A percentile compares a stretch with the other conserved stretches of the same genome.
These are phyloP conservation scores for Poa pratensis DNA, from an alignment of 176 grass and related monocot genomes.

Conservation along the genomic window DNA sequence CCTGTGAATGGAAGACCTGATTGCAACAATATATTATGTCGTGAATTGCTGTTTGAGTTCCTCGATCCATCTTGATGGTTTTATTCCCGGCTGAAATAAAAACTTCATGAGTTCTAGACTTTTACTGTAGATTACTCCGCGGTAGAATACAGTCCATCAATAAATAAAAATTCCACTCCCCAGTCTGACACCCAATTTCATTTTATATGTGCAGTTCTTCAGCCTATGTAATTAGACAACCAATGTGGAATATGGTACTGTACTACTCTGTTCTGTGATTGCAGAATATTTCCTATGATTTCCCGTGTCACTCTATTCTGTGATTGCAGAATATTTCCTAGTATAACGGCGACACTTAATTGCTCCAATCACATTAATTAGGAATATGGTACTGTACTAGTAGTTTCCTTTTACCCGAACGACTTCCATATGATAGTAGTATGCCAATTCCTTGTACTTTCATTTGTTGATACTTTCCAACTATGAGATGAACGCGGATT, in stretches of 20 bases:
- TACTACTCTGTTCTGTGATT: too few species aligned
- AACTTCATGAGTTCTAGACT: too few species aligned
- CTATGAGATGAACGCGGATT: too few species aligned
- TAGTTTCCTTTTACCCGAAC: too few species aligned
- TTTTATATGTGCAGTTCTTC: not conserved
- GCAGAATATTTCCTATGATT: too few species aligned
- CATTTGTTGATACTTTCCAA: not conserved
- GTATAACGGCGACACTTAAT: not conserved
- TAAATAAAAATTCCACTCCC: too few species aligned
- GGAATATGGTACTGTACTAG: too few species aligned
- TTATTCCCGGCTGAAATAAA: too few species aligned
- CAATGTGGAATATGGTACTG: too few species aligned
- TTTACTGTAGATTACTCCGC: too few species aligned
- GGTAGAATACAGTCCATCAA: too few species aligned
- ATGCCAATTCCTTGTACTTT: not conserved
- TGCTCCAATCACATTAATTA: not conserved
- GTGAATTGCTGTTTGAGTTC: not conserved
- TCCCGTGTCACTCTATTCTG: not conserved
- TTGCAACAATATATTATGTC: not conserved
- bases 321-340: not conserved
- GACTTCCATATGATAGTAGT: not conserved
- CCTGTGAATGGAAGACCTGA: not conserved
- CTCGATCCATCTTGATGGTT: not conserved
- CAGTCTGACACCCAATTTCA: too few species aligned
- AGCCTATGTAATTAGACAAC: not conserved